A percentile compares a stretch with the other conserved stretches of the same genome.
phyloP scores from a whole-genome alignment of 768 basidiomycete genomes.

The Suillus paluster region DNA sequence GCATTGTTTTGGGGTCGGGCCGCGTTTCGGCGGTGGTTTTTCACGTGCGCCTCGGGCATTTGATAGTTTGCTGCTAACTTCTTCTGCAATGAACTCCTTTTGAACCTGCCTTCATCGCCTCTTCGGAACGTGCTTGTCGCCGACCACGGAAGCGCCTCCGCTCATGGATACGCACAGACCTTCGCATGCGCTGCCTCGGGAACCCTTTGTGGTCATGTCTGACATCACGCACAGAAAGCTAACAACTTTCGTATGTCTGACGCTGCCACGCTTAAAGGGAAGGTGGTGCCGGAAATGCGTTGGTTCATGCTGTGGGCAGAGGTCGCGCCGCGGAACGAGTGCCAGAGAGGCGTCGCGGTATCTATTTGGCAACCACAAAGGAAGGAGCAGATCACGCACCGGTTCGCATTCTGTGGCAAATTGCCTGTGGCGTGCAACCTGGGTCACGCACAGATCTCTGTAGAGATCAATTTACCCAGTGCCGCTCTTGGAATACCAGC shows the following conservation, averaged over 20 bases:
- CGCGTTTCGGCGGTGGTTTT: constrained; percentile 12
- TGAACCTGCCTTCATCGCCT: constrained; percentile 42
- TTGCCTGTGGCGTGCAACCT: constrained; percentile 12
- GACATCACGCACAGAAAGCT: constrained; percentile 30
- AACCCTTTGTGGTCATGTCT: constrained; percentile 39
- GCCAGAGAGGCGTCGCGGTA: constrained; percentile 58
- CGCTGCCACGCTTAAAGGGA: constrained; percentile 37
- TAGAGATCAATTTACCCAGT: constrained; percentile 31
- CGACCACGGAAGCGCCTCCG: constrained; percentile 21
- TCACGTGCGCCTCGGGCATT: constrained; percentile 17
- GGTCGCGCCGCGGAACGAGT: constrained; percentile 16
- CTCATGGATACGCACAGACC: constrained; percentile 45
- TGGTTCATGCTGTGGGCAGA: constrained; percentile 34
- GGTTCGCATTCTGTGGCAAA: constrained; percentile 16
- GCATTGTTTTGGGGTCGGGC: constrained; percentile 22
- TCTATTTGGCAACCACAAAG: constrained; percentile 23
- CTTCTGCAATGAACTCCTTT: constrained; percentile 46
- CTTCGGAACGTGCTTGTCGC: constrained; percentile 55
- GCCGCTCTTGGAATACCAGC: constrained; percentile 29
- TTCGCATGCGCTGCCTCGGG: constrained; percentile 57
- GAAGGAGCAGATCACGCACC: constrained; percentile 51
- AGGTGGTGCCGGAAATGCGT: constrained; percentile 55
- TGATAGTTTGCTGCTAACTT: constrained; percentile 26
- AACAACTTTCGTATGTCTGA: constrained; percentile 29
- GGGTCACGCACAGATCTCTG: constrained; percentile 43